Percentiles rank a stretch among this genome's conserved stretches.
Evolutionary conservation across 345 rosid species (phyloP).

Genomic region (Citrus maxima): DNA sequence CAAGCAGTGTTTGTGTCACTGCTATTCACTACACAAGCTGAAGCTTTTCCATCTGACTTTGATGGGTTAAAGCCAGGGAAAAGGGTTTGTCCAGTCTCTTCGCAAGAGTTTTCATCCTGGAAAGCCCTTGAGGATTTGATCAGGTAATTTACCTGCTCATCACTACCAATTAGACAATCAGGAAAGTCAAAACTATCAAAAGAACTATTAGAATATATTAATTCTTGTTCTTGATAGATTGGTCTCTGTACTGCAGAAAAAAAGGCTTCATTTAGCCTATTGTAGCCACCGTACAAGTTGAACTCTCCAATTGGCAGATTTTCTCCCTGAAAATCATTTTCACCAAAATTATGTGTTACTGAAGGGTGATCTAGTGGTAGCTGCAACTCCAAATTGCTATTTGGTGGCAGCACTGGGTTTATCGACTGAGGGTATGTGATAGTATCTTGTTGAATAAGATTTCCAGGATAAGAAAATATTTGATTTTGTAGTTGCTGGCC

Average conservation of each 20-base stretch:
- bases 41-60: too few species aligned
- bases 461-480: background rate
- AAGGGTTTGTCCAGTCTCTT: too few species aligned
- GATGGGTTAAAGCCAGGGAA: too few species aligned
- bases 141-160: too few species aligned
- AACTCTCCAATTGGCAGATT: background rate
- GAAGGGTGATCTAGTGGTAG: background rate
- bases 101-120: too few species aligned
- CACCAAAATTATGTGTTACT: background rate
- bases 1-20: too few species aligned
- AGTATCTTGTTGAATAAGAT: background rate
- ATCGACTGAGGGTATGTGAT: background rate
- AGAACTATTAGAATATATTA: background rate
- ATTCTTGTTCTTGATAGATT: background rate
- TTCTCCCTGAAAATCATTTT: background rate
- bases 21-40: too few species aligned
- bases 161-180: too few species aligned
- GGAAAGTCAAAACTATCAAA: too few species aligned
- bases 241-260: background rate
- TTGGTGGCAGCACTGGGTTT: background rate
- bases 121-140: too few species aligned
- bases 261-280: background rate
- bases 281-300: background rate
- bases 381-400: background rate
- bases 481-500: background rate